Base-by-base conservation (phyloP, 2,329 filamentous ascomycete species). In the Nothophoma quercina region DNA sequence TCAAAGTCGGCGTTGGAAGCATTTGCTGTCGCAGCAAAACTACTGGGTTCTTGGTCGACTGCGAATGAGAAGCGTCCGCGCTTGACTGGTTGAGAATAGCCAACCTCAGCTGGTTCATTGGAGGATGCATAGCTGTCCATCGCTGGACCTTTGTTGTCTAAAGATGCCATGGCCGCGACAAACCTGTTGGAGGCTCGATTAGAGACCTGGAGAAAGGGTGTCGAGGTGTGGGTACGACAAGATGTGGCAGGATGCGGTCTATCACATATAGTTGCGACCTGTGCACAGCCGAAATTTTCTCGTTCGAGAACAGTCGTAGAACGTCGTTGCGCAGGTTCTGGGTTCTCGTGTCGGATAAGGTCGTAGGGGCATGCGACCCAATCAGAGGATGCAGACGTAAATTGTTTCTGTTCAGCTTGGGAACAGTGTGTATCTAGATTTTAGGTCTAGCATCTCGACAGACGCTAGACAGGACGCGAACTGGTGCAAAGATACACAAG, bases 1-100 rank as follows among this genome's bases (percentile, higher is more conserved):
- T 75, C 72, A 53, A 74, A 73, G 42, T 75, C 72, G 40, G 71
- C 71, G 57, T 75, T 75, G 51, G 71, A 74, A 5, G 70, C 67
- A 54, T 56, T 65, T 21, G 64, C 59, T 8, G 71, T 68, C 1
- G 52, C 56, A 15, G 72, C 72, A 46, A 75, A 74, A 52, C 62
- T 70, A 63, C 68, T 72, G 35, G 64, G 58, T 40, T 74, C 72
- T 55, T 73, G 70, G 36, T 61, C 59, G 12, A 75, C 72, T 16
- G 50, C 63, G 2, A 69, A 61, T 16, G 62, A 70, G 56, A 71
- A 72, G 21, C 64, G 56, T 15, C 58, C 43, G 52, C 60, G 42
- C 54, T 59, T 48, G 59, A 60, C 32, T 62, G 62, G 30, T 23
- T 46, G 35, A 4, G 51, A 39, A 7, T 67, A 51, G 15, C 69